Evolutionary conservation across 1,284 basidiomycete genomes (phyloP), one percentile per base, ranked within the genome.

Genomic region (Neotropicomus parvogracilis): DNA sequence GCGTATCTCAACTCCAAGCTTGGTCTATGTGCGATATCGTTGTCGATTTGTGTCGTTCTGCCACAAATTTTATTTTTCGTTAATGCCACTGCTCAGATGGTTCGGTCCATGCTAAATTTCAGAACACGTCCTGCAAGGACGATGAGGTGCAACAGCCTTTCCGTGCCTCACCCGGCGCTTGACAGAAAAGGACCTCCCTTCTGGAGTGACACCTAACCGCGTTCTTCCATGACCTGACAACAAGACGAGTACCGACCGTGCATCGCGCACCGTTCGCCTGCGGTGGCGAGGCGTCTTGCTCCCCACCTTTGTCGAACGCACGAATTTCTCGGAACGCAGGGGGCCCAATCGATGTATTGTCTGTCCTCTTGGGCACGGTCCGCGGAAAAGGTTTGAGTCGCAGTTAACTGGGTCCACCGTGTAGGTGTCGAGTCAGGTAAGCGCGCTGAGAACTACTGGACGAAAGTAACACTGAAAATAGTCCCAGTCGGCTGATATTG

Each of bases 21-120:
- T 29, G n/a, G 38, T 48, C 42, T 31, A 50, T 58, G 59, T 58
- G 59, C 29, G 20, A 41, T 57, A 57, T 24, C 17, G 46, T 21
- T 24, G 20, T 24, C 34, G 44, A 38, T 37, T 7, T 24, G 9
- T 19, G 29, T 19, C 13, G 36, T 20, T 35, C 11, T 17, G 27
- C 13, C 12, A 20, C 17, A 51, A 16, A 19, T 37, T 43, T 40
- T 14, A 14, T 35, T n/a, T 26, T 31, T n/a, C 16, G n/a, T 12
- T 21, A 34, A 37, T 44, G 39, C 26, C 31, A 32, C 5, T 17
- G 13, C 4, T 32, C 12, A 10, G 20, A 17, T 24, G 35, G 35
- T 14, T 37, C 21, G 17, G 13, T n/a, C 28, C 14, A 16, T 38
- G 26, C 36, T n/a, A 17, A 6, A 16, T 10, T 11, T 46, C 36